phyloP scores from a whole-genome alignment of 805 yeast species.

The Starmerella bacillaris region DNA sequence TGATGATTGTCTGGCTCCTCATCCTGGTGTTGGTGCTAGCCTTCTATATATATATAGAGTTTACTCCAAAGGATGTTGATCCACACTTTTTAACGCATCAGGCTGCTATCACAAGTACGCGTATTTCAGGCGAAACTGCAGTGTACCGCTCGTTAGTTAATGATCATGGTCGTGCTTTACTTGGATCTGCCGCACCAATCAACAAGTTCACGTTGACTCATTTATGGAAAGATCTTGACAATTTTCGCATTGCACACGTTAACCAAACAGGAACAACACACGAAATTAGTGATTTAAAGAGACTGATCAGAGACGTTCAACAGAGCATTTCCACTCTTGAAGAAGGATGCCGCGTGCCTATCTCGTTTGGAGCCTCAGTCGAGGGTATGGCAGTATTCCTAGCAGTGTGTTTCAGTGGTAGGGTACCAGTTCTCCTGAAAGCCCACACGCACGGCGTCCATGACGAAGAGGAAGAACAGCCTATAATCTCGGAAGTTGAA shows the following conservation, averaged over 20 bases:
- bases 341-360: conserved; percentile 3
- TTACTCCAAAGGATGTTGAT: conserved; percentile 23
- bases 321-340: conserved; percentile 5
- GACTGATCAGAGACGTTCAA: conserved; percentile 6
- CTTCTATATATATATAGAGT: conserved; percentile 13
- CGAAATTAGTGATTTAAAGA: conserved; percentile 3
- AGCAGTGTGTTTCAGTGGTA: conserved; percentile 14
- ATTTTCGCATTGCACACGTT: conserved; percentile 6
- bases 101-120: conserved; percentile 43
- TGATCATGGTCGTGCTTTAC: conserved; percentile 35
- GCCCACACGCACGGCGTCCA: conserved; percentile 1
- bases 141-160: conserved; percentile 56
- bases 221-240: conserved; percentile 26
- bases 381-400: conserved; percentile 14
- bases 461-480: neutral
- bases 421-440: conserved; percentile 4
- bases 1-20: conserved; percentile 15
- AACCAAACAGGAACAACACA: conserved; percentile 4
- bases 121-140: conserved; percentile 56
- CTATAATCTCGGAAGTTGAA: conserved; percentile 5
- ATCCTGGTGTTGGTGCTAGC: conserved; percentile 9
- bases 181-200: conserved; percentile 12
- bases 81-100: conserved; percentile 30
- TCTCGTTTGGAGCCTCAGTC: conserved; percentile 8
- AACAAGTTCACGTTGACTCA: conserved; percentile 51